A percentile compares a stretch with the other conserved stretches of the same genome.
These are phyloP conservation scores for Millerozyma miso DNA, from an alignment of 805 yeast genomes.

Conservation along the genomic window DNA sequence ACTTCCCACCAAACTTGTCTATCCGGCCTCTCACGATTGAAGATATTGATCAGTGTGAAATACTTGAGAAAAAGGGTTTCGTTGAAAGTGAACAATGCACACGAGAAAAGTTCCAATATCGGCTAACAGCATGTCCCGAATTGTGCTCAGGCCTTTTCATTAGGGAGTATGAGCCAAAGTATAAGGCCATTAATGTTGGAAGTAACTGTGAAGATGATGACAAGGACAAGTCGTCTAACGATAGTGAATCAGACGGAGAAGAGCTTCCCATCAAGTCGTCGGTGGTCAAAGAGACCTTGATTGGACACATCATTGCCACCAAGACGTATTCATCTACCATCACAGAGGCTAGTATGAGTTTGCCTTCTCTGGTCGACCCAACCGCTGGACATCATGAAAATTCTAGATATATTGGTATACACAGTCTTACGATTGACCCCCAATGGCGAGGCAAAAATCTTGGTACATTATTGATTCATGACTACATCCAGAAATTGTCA, in stretches of 20 bases:
- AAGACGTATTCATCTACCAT: conserved; percentile 52
- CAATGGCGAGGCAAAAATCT: conserved; percentile 76
- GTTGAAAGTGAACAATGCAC: conserved; percentile 67
- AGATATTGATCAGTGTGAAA: conserved; percentile 60
- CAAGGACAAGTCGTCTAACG: conserved; percentile 13
- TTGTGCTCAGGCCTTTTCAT: conserved; percentile 83
- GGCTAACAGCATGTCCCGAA: conserved; percentile 83
- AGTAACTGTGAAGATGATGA: conserved; percentile 32
- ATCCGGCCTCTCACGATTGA: conserved; percentile 75
- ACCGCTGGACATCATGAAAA: conserved; percentile 67
- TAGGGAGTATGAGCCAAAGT: conserved; percentile 53
- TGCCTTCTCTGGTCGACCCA: conserved; percentile 41
- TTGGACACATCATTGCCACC: conserved; percentile 81
- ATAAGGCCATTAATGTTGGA: conserved; percentile 39
- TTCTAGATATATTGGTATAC: conserved; percentile 73
- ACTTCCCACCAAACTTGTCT: conserved; percentile 44
- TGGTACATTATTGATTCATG: conserved; percentile 79
- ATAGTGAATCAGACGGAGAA: conserved; percentile 26
- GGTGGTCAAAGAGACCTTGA: conserved; percentile 56
- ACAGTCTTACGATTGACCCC: conserved; percentile 74
- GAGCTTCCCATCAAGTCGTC: conserved; percentile 46
- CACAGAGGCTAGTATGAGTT: conserved; percentile 55
- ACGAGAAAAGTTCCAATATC: conserved; percentile 56
- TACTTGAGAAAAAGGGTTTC: conserved; percentile 66
- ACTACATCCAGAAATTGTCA: conserved; percentile 83